Evolutionary conservation across 2,329 filamentous ascomycete species (phyloP).

Genomic region (Aspergillus glaucus): DNA sequence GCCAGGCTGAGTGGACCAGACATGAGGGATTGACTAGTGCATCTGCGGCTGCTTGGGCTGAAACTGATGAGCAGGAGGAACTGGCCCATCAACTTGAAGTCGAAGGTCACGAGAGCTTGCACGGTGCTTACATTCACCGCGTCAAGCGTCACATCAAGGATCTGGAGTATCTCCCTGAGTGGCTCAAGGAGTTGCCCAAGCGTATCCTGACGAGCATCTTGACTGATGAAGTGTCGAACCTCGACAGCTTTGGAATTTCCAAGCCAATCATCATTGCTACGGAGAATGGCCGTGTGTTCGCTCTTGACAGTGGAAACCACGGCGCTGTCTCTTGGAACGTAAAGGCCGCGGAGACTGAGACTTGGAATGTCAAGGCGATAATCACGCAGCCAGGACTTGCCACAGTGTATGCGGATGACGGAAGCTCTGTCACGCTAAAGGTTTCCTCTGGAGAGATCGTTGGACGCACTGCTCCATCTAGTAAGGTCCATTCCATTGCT

Average conservation of each 20-base stretch:
- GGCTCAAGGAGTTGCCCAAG: slow-evolving; percentile 62
- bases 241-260: slow-evolving; percentile 71
- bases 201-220: slow-evolving; percentile 61
- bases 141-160: slow-evolving; percentile 76
- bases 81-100: slow-evolving; percentile 75
- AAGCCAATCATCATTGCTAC: slow-evolving; percentile 80
- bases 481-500: slow-evolving; percentile 26
- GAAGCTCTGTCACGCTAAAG: slow-evolving; percentile 53
- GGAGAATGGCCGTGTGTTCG: slow-evolving; percentile 69
- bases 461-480: slow-evolving; percentile 20
- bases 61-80: slow-evolving; percentile 65
- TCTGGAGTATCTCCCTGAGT: slow-evolving; percentile 64
- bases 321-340: slow-evolving; percentile 72
- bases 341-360: slow-evolving; percentile 55
- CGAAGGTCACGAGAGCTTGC: slow-evolving; percentile 74
- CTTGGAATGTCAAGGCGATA: slow-evolving; percentile 64
- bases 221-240: slow-evolving; percentile 47
- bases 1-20: slow-evolving; percentile 71
- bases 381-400: slow-evolving; percentile 56
- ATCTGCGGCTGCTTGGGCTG: slow-evolving; percentile 74
- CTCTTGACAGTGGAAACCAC: slow-evolving; percentile 67
- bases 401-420: slow-evolving; percentile 54
- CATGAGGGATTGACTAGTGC: slow-evolving; percentile 75
- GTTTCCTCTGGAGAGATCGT: slow-evolving; percentile 39
- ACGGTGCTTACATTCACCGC: slow-evolving; percentile 81